Evolutionary conservation across 2,329 filamentous ascomycete species (phyloP), one percentile per base, ranked within the genome.

Genomic region (Mycosphaerella sp.): DNA sequence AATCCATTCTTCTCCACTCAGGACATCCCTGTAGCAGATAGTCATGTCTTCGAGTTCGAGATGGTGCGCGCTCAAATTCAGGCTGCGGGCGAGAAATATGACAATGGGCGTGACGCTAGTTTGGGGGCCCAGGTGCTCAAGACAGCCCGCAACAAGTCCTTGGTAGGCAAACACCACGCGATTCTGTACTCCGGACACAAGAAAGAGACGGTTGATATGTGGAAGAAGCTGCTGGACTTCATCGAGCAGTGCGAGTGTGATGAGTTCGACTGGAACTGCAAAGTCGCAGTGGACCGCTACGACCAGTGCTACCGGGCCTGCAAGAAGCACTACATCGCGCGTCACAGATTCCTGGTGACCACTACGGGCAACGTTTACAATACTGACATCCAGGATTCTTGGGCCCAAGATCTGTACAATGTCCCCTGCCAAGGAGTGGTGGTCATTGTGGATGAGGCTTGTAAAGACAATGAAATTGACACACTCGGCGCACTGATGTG

Each of bases 401-500:
- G 47, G 37, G 58, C 55, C 5, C 43, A 37, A 18, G 50, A 53
- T 41, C 50, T 46, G 44, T 41, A 56, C 36, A 50, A 44, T 18
- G 45, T 54, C 2, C 16, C 36, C 3, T 53, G 49, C 27, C 45
- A 56, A 10, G 51, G 53, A 16, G 48, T 59, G 12, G 41, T 58
- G 10, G 44, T 56, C 32, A 44, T 59, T 18, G 34, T 59, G 8
- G 57, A 59, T 21, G 57, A 59, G 53, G 55, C 57, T 5, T 56
- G 57, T 41, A 59, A 59, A 30, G 57, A 58, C 40, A 44, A 50
- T 16, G 58, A 60, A 43, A 56, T 60, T 21, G 56, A 60, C 42
- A 54, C 44, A 4, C 41, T 56, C 2, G 52, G 49, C 2, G 49
- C 53, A 2, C 44, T 58, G 9, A 37, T 58, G 32, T 41, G 43